These are phyloP conservation scores for Suhomyces sp. DNA, from an alignment of 805 yeast species.

Conservation along the genomic window DNA sequence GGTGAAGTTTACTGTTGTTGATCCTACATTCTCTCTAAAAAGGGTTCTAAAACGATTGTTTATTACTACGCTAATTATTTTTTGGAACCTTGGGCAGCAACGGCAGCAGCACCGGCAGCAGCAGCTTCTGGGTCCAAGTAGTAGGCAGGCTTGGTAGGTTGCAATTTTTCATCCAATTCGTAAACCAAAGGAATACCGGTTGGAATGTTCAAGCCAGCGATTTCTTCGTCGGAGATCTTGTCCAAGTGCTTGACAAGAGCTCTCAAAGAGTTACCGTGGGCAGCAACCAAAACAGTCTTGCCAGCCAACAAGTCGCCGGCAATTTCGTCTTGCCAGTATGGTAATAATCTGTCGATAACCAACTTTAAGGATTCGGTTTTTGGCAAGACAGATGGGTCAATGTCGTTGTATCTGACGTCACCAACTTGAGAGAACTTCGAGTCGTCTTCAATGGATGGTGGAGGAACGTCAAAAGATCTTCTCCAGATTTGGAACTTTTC, in stretches of 20 bases:
- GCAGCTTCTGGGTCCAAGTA: conserved; percentile 99
- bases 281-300: conserved; percentile 90
- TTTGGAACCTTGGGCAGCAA: conserved; percentile 85
- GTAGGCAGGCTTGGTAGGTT: conserved; percentile 90
- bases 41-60: too few species aligned
- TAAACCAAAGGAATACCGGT: conserved; percentile 98
- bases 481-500: conserved; percentile 96
- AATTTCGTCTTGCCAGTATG: conserved; percentile 94
- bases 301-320: conserved; percentile 79
- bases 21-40: too few species aligned
- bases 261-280: conserved; percentile 98
- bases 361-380: conserved; percentile 91
- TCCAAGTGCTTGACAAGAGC: conserved; percentile 95
- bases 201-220: conserved; percentile 94
- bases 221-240: conserved; percentile 85
- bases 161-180: conserved; percentile 83
- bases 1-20: too few species aligned
- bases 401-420: conserved; percentile 79
- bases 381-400: conserved; percentile 87
- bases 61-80: conserved; percentile 18
- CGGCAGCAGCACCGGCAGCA: conserved; percentile 99
- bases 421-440: conserved; percentile 81
- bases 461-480: conserved; percentile 96
- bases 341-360: conserved; percentile 93
- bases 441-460: conserved; percentile 78